Conservation (phyloP, 176 grass and related monocot species). For the Triticum dicoccoides region DNA sequence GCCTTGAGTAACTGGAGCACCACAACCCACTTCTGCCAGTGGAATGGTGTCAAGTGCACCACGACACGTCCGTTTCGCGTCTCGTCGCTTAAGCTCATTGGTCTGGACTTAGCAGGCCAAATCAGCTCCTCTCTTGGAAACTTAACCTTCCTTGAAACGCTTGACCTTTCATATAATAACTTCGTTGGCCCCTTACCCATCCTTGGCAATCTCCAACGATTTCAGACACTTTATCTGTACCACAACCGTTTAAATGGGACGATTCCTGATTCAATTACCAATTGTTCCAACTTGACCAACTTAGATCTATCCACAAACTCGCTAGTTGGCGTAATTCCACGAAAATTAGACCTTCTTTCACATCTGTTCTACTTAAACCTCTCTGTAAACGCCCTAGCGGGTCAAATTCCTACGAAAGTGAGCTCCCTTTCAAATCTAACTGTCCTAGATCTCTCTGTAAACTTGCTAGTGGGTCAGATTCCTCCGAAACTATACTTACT, state of each 20-base stretch:
- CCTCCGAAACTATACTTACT: not conserved
- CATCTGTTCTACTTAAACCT: not conserved
- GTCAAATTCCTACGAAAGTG: not conserved
- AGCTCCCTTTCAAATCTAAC: rapidly evolving
- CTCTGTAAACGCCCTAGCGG: not conserved
- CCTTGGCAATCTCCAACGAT: no score
- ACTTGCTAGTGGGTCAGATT: no score
- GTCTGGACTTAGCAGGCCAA: not conserved
- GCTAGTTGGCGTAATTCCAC: not conserved
- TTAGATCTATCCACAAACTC: not conserved
- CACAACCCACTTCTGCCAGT: not conserved
- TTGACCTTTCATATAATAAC: no score
- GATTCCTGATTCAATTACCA: not conserved
- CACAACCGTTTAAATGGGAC: not conserved
- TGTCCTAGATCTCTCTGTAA: not conserved
- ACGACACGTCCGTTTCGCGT: not conserved
- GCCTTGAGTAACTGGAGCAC: not conserved
- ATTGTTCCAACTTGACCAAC: not conserved
- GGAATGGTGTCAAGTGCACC: not conserved
- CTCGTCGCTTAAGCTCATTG: rapidly evolving
- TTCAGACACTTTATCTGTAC: no score
- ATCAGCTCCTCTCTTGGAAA: no score
- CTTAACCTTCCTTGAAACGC: no score
- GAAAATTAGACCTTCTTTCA: not conserved
- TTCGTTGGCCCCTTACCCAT: no score